A percentile compares a stretch with the other conserved stretches of the same genome.
These are phyloP conservation scores for Magnusiomyces tetraspermus DNA, from an alignment of 1,139 yeast species.

Conservation along the genomic window DNA sequence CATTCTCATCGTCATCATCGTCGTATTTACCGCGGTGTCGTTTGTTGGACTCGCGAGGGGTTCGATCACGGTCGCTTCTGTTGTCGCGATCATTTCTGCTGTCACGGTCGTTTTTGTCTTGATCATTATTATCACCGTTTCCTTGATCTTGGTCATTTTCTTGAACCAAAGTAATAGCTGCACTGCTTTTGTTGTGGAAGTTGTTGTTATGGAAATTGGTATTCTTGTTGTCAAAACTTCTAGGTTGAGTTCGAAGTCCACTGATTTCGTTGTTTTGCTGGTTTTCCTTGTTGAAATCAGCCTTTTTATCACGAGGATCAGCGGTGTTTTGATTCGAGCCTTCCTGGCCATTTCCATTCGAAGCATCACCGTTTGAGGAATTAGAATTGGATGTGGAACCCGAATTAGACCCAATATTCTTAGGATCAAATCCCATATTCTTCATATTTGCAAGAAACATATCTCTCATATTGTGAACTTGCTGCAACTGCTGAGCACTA, in stretches of 20 bases:
- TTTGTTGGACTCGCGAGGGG: neutral
- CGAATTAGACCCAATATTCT: neutral
- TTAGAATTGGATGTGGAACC: neutral
- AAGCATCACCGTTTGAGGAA: neutral
- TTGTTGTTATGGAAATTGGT: neutral
- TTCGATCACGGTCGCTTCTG: neutral
- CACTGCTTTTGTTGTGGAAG: constrained; percentile 10
- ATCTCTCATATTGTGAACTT: constrained; percentile 27
- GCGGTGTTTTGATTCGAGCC: neutral
- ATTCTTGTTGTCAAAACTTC: neutral
- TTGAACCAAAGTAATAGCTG: constrained; percentile 14
- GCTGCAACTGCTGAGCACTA: constrained; percentile 36
- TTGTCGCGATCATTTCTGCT: neutral
- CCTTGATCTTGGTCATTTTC: constrained; percentile 4
- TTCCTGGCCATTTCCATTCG: neutral
- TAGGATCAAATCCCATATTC: constrained; percentile 1
- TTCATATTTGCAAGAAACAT: constrained; percentile 5
- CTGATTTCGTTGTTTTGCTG: constrained; percentile 2
- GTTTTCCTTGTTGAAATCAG: neutral
- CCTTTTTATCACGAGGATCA: constrained; percentile 2
- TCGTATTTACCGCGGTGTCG: constrained; percentile 3
- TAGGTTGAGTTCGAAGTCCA: neutral
- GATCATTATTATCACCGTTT: constrained; percentile 1
- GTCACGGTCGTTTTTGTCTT: neutral
- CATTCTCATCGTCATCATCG: constrained; percentile 11